These are phyloP conservation scores for Globisporangium apiculatum DNA, from an alignment of 352 stramenopile genomes.

Conservation along the genomic window DNA sequence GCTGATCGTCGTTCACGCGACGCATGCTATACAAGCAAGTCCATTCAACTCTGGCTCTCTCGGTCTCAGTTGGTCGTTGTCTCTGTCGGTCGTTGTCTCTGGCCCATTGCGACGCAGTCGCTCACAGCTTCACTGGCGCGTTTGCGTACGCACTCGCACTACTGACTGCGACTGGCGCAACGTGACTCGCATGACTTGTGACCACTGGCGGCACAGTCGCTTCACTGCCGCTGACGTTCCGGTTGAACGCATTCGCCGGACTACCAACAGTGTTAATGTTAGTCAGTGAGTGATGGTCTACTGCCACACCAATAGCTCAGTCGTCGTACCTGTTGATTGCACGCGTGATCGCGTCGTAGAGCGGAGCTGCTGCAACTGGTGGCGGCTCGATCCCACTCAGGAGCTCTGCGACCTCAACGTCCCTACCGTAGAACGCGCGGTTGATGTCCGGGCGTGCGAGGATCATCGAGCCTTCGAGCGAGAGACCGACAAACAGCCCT, in stretches of 20 bases:
- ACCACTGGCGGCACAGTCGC: conserved; percentile 10
- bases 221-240: conserved; percentile 9
- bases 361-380: conserved; percentile 69
- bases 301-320: neutral
- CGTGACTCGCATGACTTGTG: no score
- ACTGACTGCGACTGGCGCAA: neutral
- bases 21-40: neutral
- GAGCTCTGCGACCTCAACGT: conserved; percentile 59
- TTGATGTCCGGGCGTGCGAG: conserved; percentile 89
- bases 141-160: conserved; percentile 23
- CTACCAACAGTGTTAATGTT: conserved; percentile 13
- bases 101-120: neutral
- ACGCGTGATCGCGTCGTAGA: conserved; percentile 80
- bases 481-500: conserved; percentile 86
- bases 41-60: neutral
- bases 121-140: conserved; percentile 33
- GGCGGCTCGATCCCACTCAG: conserved; percentile 67
- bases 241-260: conserved; percentile 58
- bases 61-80: neutral
- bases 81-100: neutral
- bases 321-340: conserved; percentile 53
- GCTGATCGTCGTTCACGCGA: neutral
- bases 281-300: no score
- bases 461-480: conserved; percentile 87
- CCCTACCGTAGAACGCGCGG: conserved; percentile 87